Evolutionary conservation across 2,329 filamentous ascomycete genomes (phyloP).

Genomic region (Daldinia sp.): DNA sequence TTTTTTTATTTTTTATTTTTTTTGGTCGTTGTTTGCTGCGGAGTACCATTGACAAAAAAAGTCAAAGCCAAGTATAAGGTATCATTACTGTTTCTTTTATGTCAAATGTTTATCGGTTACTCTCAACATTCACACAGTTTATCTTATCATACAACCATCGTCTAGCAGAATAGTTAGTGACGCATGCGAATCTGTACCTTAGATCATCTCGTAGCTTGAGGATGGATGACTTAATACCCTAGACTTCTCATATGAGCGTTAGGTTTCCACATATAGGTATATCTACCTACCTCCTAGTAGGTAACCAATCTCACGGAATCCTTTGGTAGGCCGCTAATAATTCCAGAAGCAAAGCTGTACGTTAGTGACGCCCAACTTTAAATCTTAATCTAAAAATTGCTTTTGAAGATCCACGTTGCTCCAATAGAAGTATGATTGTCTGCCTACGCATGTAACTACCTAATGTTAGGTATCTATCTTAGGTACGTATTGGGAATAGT

Average conservation of each 20-base stretch:
- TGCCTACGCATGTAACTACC: background rate
- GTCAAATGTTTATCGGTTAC: background rate
- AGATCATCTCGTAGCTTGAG: background rate
- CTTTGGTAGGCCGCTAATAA: no score
- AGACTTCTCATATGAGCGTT: background rate
- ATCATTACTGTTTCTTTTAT: background rate
- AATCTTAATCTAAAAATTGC: background rate
- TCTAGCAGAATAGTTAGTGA: background rate
- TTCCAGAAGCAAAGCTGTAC: background rate
- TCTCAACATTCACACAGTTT: background rate
- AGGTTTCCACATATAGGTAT: background rate
- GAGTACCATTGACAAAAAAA: background rate
- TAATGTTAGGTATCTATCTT: background rate
- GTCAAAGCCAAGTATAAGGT: background rate
- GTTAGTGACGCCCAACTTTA: background rate
- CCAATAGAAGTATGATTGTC: background rate
- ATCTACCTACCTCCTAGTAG: background rate
- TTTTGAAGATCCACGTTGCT: background rate
- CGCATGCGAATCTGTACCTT: background rate
- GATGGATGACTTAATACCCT: background rate
- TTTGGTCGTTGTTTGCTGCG: no score
- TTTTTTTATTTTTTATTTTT: background rate
- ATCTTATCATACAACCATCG: background rate
- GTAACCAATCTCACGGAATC: background rate
- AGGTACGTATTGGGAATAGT: background rate